Evolutionary conservation across 2,329 filamentous ascomycete genomes (phyloP), one percentile per base, ranked within the genome.

Genomic region (Ascochyta rabiei): DNA sequence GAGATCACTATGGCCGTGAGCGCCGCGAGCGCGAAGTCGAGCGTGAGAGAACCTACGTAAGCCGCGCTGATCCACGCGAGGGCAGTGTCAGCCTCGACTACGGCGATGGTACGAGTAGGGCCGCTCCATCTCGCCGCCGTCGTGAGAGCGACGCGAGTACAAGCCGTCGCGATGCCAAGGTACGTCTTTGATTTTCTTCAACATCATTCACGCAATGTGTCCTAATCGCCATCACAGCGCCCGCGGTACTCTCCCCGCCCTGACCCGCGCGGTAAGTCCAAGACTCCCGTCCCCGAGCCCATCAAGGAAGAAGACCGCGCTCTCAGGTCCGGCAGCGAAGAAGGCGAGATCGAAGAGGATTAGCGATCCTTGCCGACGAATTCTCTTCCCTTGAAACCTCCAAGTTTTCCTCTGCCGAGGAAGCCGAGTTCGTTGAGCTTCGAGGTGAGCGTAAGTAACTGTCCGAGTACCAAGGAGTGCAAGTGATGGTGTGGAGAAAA

Each of bases 341-440:
- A 99, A 77, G 95, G 95, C 47, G 95, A 99, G 79, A 98, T 99
- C 67, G 95, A 96, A 76, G 93, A 98, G 80, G 75, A 80, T 55
- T 80, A 78, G 63, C 48, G 49, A 43, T 56, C 44, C 54, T 53
- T 38, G 21, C 26, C 49, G 39, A 40, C 46, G 33, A 40, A 46
- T 28, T 45, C 18, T 44, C 37, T 33, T 18, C 15, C 37, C 1
- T 5, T 42, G 26, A 23, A 15, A 26, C 19, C 30, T 4, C 19
- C 16, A 4, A 15, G 18, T 4, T 13, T 30, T 1, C 15, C 19
- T n/a, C n/a, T 46, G 24, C 19, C 15, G 6, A n/a, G 21, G 24
- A 42, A 31, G 5, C 46, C 46, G 1, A 48, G 46, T 28, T 38
- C 38, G 10, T 19, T 48, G 30, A 34, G 34, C 23, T 31, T 19